Conservation (phyloP, 176 grass and related monocot species). For the Lolium multiflorum region DNA sequence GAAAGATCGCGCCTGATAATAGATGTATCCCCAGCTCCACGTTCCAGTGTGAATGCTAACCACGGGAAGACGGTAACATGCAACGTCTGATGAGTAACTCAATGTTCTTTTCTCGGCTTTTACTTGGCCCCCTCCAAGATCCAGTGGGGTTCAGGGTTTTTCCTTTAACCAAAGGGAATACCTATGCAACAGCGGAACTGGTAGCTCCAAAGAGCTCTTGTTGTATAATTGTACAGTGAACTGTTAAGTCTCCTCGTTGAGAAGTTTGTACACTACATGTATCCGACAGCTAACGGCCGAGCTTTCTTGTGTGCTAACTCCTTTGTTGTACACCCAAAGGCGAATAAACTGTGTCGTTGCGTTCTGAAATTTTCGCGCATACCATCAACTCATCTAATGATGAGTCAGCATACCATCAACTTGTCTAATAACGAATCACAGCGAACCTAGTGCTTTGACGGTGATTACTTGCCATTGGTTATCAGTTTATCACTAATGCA, state of each 20-base stretch:
- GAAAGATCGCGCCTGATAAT: slow-evolving; percentile 62
- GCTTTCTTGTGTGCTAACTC: background rate
- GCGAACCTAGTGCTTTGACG: too few species aligned
- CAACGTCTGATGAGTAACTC: slow-evolving; percentile 29
- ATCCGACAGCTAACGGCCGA: background rate
- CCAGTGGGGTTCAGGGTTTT: slow-evolving; percentile 17
- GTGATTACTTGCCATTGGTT: too few species aligned
- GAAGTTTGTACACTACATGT: background rate
- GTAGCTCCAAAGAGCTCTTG: slow-evolving; percentile 34
- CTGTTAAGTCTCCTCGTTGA: background rate
- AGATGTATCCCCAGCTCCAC: slow-evolving; percentile 61
- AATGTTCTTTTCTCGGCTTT: slow-evolving; percentile 30
- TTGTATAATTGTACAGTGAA: slow-evolving; percentile 62
- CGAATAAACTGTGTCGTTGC: background rate
- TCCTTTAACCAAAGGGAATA: slow-evolving; percentile 41
- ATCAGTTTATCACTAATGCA: too few species aligned
- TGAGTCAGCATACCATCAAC: background rate
- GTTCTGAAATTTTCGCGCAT: background rate
- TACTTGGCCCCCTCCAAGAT: slow-evolving; percentile 42
- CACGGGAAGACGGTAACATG: background rate
- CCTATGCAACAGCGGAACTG: slow-evolving; percentile 18
- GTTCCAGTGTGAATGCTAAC: slow-evolving; percentile 77
- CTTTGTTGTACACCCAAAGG: background rate
- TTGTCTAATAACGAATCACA: too few species aligned
- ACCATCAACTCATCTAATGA: too few species aligned